phyloP scores from a whole-genome alignment of 192 early-diverging fungal genomes.

The Coemansia sp. region DNA sequence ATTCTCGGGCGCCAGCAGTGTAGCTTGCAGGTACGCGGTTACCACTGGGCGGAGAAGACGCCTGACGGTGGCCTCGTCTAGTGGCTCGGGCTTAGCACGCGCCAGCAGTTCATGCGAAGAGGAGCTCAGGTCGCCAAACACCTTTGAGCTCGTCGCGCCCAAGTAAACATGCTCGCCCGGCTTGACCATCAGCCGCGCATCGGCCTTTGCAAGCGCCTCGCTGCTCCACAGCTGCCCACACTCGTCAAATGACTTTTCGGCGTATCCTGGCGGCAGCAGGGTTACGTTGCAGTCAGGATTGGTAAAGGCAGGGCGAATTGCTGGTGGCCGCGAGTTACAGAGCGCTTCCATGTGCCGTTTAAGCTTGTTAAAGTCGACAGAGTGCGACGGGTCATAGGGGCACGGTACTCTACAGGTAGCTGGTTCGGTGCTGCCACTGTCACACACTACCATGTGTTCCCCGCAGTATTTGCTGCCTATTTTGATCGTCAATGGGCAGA shows the following conservation, averaged over 20 bases:
- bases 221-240: conserved; percentile 17
- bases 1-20: background rate
- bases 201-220: conserved; percentile 25
- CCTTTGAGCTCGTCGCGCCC: background rate
- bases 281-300: conserved; percentile 48
- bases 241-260: background rate
- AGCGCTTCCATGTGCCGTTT: conserved; percentile 58
- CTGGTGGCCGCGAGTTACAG: conserved; percentile 65
- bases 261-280: conserved; percentile 13
- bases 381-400: conserved; percentile 72
- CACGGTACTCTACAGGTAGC: conserved; percentile 62
- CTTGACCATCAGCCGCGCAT: conserved; percentile 24
- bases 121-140: background rate
- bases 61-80: background rate
- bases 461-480: conserved; percentile 62
- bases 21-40: conserved; percentile 5
- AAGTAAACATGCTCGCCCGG: conserved; percentile 26
- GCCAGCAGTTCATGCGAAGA: background rate
- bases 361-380: conserved; percentile 53
- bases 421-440: background rate
- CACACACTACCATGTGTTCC: conserved; percentile 54
- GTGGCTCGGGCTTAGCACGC: background rate
- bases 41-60: conserved; percentile 11
- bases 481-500: conserved; percentile 63
- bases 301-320: conserved; percentile 23